Evolutionary conservation across 2,329 filamentous ascomycete species (phyloP).

Genomic region (Alternaria sp.): DNA sequence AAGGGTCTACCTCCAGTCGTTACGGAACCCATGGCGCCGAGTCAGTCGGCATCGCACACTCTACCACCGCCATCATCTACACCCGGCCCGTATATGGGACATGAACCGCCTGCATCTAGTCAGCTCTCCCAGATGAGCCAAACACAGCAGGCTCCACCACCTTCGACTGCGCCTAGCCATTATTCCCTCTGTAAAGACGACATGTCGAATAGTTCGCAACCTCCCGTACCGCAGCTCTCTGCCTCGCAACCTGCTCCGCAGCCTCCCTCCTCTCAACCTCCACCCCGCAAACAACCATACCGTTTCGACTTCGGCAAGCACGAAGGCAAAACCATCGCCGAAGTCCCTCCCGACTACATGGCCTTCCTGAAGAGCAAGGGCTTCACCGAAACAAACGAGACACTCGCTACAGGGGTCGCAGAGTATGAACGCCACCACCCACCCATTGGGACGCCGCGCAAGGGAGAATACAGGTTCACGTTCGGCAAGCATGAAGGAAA

Average conservation of each 20-base stretch:
- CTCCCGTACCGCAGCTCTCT: background rate
- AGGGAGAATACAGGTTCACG: background rate
- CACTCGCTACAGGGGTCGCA: no score
- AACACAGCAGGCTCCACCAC: background rate
- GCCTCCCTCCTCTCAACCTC: background rate
- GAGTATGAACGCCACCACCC: background rate
- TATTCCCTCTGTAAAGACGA: background rate
- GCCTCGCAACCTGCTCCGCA: background rate
- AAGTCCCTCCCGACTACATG: background rate
- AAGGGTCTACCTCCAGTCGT: background rate
- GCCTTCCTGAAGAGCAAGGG: no score
- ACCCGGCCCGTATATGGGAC: background rate
- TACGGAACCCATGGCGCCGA: accelerated
- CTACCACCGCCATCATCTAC: background rate
- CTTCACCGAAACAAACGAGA: no score
- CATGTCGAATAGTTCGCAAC: background rate
- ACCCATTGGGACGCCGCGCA: background rate
- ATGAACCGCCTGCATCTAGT: background rate
- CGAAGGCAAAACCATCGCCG: background rate
- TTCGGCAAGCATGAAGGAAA: background rate
- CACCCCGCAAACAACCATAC: background rate
- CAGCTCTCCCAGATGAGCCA: no score
- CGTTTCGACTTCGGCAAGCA: background rate
- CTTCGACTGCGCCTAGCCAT: background rate
- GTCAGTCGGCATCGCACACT: accelerated